Evolutionary conservation across 1,139 yeast species (phyloP), one percentile per base, ranked within the genome.

Genomic region (Suhomyces coccinellae): DNA sequence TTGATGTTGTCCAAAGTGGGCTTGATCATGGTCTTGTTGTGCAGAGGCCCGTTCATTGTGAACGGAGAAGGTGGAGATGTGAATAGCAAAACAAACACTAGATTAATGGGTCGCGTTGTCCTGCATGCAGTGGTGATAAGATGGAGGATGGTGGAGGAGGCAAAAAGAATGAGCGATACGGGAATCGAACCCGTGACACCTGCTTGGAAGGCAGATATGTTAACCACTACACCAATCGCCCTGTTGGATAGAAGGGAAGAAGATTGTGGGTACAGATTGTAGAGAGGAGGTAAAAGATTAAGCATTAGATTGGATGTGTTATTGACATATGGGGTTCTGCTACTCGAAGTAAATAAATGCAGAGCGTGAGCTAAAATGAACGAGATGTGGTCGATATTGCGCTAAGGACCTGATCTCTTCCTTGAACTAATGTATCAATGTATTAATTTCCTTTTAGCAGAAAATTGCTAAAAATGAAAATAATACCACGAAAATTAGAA

Each of bases 161-260:
- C 27, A 17, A 69, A 63, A 69, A 63, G 57, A 57, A 57, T 81
- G 86, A 80, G 83, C 77, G 83, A 79, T 80, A 79, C 83, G 87
- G 83, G 86, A 82, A 80, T 82, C 85, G 87, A 82, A 82, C 87
- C 86, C 86, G 73, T 79, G 84, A 77, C 85, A 71, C 81, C 80
- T 79, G 86, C 86, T 82, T 82, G 87, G 87, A 82, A 82, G 87
- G 86, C 85, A 69, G 67, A 64, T 65, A 72, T 73, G 76, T 67
- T 73, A 71, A 63, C 77, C 77, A 71, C 73, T 72, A 72, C 75
- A 73, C 77, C 74, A 73, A 72, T 73, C 75, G 71, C 76, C 76
- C 77, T 17, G 14, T 27, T 34, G 12, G 6, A 24, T 34, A n/a
- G 13, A n/a, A 13, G 13, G 28, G 14, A 14, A 3, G 13, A 26